These are phyloP conservation scores for Coleophoma cylindrospora DNA, from an alignment of 2,329 filamentous ascomycete species.

Conservation along the genomic window DNA sequence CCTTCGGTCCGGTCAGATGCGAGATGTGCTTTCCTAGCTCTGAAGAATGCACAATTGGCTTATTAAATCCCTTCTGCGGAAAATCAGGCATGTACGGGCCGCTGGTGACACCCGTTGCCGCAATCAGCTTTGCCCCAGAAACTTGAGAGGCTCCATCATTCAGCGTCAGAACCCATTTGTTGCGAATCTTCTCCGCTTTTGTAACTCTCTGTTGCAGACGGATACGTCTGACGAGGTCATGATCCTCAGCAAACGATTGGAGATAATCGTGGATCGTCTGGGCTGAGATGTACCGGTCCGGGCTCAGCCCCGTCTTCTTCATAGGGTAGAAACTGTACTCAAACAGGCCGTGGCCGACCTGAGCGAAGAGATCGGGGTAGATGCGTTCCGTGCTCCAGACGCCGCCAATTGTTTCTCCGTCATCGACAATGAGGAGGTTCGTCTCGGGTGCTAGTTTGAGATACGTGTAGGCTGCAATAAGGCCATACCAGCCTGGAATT, in stretches of 20 bases:
- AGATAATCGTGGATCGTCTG: conserved; percentile 24
- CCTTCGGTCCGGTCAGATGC: conserved; percentile 3
- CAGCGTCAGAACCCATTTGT: neutral
- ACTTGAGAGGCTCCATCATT: conserved; percentile 1
- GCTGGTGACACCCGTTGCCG: conserved; percentile 27
- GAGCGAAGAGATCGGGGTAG: conserved; percentile 55
- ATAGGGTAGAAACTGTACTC: conserved; percentile 30
- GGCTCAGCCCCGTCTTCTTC: conserved; percentile 22
- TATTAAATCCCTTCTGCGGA: conserved; percentile 4
- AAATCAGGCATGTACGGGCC: conserved; percentile 17
- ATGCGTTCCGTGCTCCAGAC: conserved; percentile 63
- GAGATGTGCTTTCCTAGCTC: conserved; percentile 14
- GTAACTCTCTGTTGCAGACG: conserved; percentile 20
- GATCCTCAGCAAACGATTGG: conserved; percentile 20
- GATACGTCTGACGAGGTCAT: conserved; percentile 19
- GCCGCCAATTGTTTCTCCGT: conserved; percentile 52
- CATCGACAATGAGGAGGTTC: conserved; percentile 52
- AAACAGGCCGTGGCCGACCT: conserved; percentile 28
- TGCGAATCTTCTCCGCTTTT: conserved; percentile 14
- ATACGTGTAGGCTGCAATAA: conserved; percentile 55
- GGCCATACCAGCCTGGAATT: conserved; percentile 50
- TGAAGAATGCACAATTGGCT: conserved; percentile 20
- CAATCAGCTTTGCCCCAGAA: conserved; percentile 22
- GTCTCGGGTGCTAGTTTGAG: conserved; percentile 48
- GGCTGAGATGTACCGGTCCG: conserved; percentile 24